Base-by-base conservation (phyloP, 1,284 basidiomycete species). In the Ustilago shanxiensis region DNA sequence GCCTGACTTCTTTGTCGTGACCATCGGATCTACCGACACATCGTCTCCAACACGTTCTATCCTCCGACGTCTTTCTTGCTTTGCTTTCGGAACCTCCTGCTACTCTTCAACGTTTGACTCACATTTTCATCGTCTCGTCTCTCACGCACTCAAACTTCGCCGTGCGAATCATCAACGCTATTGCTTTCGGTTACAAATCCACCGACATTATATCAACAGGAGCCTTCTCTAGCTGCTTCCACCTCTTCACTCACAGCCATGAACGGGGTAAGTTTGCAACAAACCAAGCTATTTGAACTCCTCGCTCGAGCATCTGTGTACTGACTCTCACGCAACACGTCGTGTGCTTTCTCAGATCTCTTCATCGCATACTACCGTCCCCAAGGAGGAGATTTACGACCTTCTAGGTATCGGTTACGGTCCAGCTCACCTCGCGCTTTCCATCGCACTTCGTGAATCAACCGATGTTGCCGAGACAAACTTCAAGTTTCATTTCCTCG, bases 351-450 rank as follows among this genome's bases (percentile, higher is more conserved):
- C 20, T 3, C 60, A 67, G 64, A 47, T 72, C n/a, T 63, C 70
- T 22, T 60, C 56, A n/a, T 60, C 64, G 37, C 65, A 64, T 10
- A 57, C 41, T 39, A 53, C 57, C 28, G 62, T 78, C 44, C 28
- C 45, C 24, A 63, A 69, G 53, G 67, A 66, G 33, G 73, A 83
- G 16, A 77, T 83, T 45, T 79, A 77, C 49, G 83, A 84, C 61
- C 69, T 83, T 2, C 44, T 84, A 22, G 83, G 83, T n/a, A 76
- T 84, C 37, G 83, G 83, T 16, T 84, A 83, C 41, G 84, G 79
- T 22, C 84, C 84, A 3, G 83, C 83, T 49, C 83, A 86, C 24
- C 58, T 86, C n/a, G 77, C 82, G 1, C 77, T 86, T 35, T 79
- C 82, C 22, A 84, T 86, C 51, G 67, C 83, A 6, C 72, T 86